Evolutionary conservation across 73 alveolate species (phyloP).

Genomic region (Effrenium voratum): DNA sequence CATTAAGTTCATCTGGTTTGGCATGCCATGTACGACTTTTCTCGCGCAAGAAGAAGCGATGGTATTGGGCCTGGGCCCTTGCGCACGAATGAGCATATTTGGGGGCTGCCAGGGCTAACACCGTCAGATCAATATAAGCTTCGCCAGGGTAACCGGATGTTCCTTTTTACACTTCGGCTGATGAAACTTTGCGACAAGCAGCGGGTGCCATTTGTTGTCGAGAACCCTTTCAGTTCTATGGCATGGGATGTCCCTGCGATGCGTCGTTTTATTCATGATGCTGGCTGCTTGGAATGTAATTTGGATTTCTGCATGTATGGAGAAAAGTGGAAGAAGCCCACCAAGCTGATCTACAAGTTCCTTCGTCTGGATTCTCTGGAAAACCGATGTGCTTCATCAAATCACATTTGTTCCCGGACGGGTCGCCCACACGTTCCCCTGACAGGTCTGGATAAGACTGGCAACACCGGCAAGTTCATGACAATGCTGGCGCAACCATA

Average conservation of each 20-base stretch:
- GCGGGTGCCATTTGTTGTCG: not conserved
- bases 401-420: not conserved
- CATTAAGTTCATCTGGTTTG: not conserved
- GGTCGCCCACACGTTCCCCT: not conserved
- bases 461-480: not conserved
- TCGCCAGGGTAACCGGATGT: not conserved
- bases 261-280: not conserved
- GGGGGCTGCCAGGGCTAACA: not conserved
- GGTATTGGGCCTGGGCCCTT: slow-evolving; percentile 49
- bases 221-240: not conserved
- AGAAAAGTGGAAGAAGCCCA: slow-evolving; percentile 1
- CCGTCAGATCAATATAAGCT: not conserved
- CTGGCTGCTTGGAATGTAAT: not conserved
- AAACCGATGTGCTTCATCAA: not conserved
- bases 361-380: not conserved
- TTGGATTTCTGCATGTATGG: slow-evolving; percentile 10
- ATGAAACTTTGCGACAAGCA: not conserved
- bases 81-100: not conserved
- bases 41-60: not conserved
- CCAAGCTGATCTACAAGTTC: not conserved
- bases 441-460: not conserved
- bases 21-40: slow-evolving; percentile 39
- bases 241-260: not conserved
- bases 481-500: slow-evolving; percentile 21
- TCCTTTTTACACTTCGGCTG: not conserved